A percentile compares a stretch with the other conserved stretches of the same genome.
These are phyloP conservation scores for Oropetium thomaeum DNA, from an alignment of 176 grass and related monocot genomes.

Conservation along the genomic window DNA sequence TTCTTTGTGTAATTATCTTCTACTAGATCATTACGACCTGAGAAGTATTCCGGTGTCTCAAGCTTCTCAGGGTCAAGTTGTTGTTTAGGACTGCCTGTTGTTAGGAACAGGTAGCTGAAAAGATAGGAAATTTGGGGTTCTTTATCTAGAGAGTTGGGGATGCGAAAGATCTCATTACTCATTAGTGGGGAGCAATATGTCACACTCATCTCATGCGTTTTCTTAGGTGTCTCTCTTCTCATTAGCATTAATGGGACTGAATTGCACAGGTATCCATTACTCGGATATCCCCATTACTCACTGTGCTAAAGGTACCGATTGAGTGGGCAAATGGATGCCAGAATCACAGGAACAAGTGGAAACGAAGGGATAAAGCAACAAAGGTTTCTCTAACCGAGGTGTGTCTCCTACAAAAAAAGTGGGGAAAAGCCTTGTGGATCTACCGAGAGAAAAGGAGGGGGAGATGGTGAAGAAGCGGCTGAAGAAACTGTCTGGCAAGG, in stretches of 20 bases:
- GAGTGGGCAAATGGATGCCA: slow-evolving; percentile 10
- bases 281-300: slow-evolving; percentile 37
- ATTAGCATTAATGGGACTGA: slow-evolving; percentile 32
- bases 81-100: not conserved
- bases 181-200: slow-evolving; percentile 2
- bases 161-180: slow-evolving; percentile 23
- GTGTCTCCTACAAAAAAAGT: not conserved
- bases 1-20: slow-evolving; percentile 9
- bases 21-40: too few species aligned
- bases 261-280: too few species aligned
- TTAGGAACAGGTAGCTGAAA: not conserved
- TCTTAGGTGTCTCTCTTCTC: slow-evolving; percentile 31
- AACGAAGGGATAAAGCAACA: slow-evolving; percentile 31
- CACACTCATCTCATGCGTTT: slow-evolving; percentile 25
- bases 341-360: slow-evolving; percentile 12
- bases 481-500: slow-evolving; percentile 57
- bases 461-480: slow-evolving; percentile 65
- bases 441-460: slow-evolving; percentile 18
- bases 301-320: not conserved
- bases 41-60: too few species aligned
- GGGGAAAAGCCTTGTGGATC: not conserved
- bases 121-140: not conserved
- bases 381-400: slow-evolving; percentile 13
- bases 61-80: slow-evolving; percentile 11
- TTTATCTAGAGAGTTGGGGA: not conserved